A percentile compares a stretch with the other conserved stretches of the same genome.
These are phyloP conservation scores for Neonectria hederae DNA, from an alignment of 2,329 filamentous ascomycete genomes.

Conservation along the genomic window DNA sequence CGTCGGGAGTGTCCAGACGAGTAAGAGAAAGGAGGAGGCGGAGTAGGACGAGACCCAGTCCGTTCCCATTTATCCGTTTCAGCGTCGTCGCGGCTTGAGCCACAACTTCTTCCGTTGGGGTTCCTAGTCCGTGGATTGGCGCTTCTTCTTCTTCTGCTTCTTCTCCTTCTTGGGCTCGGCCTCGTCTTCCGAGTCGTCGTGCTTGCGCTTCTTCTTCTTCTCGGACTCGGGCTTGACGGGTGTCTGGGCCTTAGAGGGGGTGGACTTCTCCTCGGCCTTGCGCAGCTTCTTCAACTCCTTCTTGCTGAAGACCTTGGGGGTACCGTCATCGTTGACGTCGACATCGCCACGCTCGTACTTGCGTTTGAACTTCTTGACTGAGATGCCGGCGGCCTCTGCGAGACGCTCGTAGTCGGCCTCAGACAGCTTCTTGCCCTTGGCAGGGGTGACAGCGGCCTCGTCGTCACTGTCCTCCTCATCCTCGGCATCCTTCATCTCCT, in stretches of 20 bases:
- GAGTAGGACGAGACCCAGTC: slow-evolving; percentile 22
- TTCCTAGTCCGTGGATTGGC: slow-evolving; percentile 48
- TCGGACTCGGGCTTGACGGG: slow-evolving; percentile 53
- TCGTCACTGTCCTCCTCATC: slow-evolving; percentile 49
- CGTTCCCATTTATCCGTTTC: slow-evolving; percentile 30
- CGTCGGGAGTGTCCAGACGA: slow-evolving; percentile 41
- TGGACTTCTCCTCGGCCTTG: slow-evolving; percentile 65
- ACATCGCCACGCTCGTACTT: slow-evolving; percentile 82
- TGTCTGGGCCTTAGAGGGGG: slow-evolving; percentile 54
- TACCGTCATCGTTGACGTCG: slow-evolving; percentile 70
- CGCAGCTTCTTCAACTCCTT: slow-evolving; percentile 79
- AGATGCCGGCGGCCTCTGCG: slow-evolving; percentile 74
- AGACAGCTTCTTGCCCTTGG: slow-evolving; percentile 57
- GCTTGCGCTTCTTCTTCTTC: slow-evolving; percentile 77
- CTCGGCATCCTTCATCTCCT: slow-evolving; percentile 57
- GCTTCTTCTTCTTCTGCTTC: slow-evolving; percentile 62
- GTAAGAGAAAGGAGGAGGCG: slow-evolving; percentile 39
- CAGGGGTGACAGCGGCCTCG: slow-evolving; percentile 45
- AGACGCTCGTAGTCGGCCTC: slow-evolving; percentile 67
- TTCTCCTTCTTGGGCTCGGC: slow-evolving; percentile 69
- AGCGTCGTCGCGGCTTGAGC: slow-evolving; percentile 31
- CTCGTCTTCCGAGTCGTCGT: slow-evolving; percentile 72
- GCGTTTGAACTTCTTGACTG: slow-evolving; percentile 79
- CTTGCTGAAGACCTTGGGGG: slow-evolving; percentile 74
- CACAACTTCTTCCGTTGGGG: slow-evolving; percentile 30